Percentiles rank a stretch among this genome's conserved stretches.
These are phyloP conservation scores for Sporothrix dimorphospora DNA, from an alignment of 2,329 filamentous ascomycete species.

Conservation along the genomic window DNA sequence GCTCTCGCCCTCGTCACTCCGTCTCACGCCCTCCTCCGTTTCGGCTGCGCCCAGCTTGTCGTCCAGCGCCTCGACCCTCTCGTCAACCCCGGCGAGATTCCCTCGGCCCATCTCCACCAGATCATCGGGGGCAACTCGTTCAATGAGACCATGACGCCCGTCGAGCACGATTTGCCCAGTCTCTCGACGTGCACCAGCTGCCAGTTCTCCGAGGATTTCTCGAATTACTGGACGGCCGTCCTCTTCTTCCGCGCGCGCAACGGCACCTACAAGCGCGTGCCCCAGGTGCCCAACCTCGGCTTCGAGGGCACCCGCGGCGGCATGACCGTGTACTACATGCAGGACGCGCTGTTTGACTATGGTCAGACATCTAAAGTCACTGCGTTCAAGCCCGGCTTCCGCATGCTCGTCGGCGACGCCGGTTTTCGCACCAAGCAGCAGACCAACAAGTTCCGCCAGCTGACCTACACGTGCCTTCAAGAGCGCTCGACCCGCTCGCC, in stretches of 20 bases:
- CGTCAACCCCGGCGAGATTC: conserved; percentile 50
- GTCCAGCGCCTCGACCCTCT: conserved; percentile 52
- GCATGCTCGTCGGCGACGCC: conserved; percentile 51
- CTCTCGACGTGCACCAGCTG: conserved; percentile 49
- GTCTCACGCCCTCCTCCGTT: conserved; percentile 49
- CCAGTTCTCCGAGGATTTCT: conserved; percentile 49
- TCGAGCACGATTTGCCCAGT: conserved; percentile 42
- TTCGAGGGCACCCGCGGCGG: conserved; percentile 52
- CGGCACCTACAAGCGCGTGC: conserved; percentile 49
- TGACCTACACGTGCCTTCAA: conserved; percentile 45
- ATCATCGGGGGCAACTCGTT: conserved; percentile 52
- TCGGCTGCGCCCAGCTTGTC: conserved; percentile 52
- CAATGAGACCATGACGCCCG: conserved; percentile 49
- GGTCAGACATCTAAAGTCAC: conserved; percentile 42
- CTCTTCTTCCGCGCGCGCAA: conserved; percentile 51
- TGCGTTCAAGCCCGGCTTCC: conserved; percentile 51
- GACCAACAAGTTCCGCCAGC: conserved; percentile 41
- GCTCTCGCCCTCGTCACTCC: conserved; percentile 38
- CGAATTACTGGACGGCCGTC: conserved; percentile 53
- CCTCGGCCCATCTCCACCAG: conserved; percentile 53
- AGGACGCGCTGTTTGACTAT: conserved; percentile 35
- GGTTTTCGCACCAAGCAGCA: conserved; percentile 38
- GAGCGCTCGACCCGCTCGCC: conserved; percentile 38
- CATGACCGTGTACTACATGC: conserved; percentile 51
- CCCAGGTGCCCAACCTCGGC: conserved; percentile 49